Percentiles rank a stretch among this genome's conserved stretches.
Evolutionary conservation across 495 filamentous ascomycete genomes (phyloP).

Genomic region (Talaromyces adpressus): DNA sequence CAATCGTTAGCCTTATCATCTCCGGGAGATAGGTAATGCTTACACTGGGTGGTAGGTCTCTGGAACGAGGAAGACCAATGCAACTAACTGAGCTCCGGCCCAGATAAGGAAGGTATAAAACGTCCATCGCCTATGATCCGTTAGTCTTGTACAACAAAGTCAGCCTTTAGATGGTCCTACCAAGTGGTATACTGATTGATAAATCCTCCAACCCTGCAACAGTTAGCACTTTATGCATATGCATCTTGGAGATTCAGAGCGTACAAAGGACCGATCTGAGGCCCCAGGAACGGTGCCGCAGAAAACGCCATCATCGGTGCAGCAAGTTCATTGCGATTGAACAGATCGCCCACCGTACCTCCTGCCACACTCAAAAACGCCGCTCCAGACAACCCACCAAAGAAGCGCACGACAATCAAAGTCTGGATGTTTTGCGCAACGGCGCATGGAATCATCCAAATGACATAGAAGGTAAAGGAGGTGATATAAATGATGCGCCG

Average conservation of each 20-base stretch:
- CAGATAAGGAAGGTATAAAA: slow-evolving; percentile 86
- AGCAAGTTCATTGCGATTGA: slow-evolving; percentile 64
- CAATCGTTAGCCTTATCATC: neutral
- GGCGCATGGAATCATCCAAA: slow-evolving; percentile 85
- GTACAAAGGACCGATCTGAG: slow-evolving; percentile 36
- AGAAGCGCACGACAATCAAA: slow-evolving; percentile 75
- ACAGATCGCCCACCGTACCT: slow-evolving; percentile 87
- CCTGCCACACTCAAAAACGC: slow-evolving; percentile 89
- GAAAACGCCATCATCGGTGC: slow-evolving; percentile 80
- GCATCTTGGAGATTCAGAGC: slow-evolving; percentile 27
- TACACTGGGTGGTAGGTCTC: slow-evolving; percentile 82
- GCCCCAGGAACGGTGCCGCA: slow-evolving; percentile 66
- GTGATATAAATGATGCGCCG: slow-evolving; percentile 75
- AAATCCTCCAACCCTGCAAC: slow-evolving; percentile 51
- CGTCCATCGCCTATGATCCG: slow-evolving; percentile 60
- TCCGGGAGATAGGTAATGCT: slow-evolving; percentile 7
- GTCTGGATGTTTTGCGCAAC: slow-evolving; percentile 78
- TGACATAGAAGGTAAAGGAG: slow-evolving; percentile 70
- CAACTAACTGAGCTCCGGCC: slow-evolving; percentile 53
- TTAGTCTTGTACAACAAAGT: neutral
- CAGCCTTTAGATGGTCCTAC: slow-evolving; percentile 23
- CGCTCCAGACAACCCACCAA: slow-evolving; percentile 76
- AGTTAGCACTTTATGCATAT: slow-evolving; percentile 23
- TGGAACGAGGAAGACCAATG: slow-evolving; percentile 69
- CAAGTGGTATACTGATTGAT: slow-evolving; percentile 73